Evolutionary conservation across 2,329 filamentous ascomycete species (phyloP).

Genomic region (Triangularia setosa): DNA sequence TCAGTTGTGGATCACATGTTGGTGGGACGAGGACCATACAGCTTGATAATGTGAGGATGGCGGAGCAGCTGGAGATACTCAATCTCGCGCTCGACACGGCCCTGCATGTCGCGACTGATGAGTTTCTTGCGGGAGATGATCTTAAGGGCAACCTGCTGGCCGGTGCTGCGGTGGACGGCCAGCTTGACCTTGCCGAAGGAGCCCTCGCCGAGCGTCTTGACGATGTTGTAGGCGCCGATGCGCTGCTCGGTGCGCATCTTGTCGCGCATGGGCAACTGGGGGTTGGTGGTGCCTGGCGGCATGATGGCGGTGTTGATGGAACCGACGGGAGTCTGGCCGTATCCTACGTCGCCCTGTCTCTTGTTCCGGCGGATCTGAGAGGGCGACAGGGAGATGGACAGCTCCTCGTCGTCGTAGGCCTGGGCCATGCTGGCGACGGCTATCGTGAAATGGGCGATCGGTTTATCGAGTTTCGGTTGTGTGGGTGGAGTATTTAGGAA

Average conservation of each 20-base stretch:
- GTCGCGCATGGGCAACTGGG: slow-evolving; percentile 29
- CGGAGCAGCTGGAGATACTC: slow-evolving; percentile 93
- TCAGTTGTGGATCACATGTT: slow-evolving; percentile 24
- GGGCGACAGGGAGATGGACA: slow-evolving; percentile 70
- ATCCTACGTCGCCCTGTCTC: slow-evolving; percentile 25
- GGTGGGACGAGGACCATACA: slow-evolving; percentile 46
- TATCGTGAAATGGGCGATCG: not conserved
- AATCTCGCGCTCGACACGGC: slow-evolving; percentile 94
- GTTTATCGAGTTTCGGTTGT: not conserved
- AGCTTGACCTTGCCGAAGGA: slow-evolving; percentile 99
- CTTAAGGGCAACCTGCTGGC: slow-evolving; percentile 94
- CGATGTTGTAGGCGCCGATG: slow-evolving; percentile 85
- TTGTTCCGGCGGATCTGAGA: slow-evolving; percentile 57
- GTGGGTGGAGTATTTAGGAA: not conserved
- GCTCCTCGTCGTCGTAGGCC: slow-evolving; percentile 67
- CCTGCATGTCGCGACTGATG: slow-evolving; percentile 96
- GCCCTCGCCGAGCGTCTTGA: slow-evolving; percentile 89
- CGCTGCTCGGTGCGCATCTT: slow-evolving; percentile 70
- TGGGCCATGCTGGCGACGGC: slow-evolving; percentile 19
- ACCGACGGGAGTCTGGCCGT: slow-evolving; percentile 28
- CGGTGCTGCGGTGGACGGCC: slow-evolving; percentile 85
- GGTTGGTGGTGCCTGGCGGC: slow-evolving; percentile 26
- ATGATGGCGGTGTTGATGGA: slow-evolving; percentile 34
- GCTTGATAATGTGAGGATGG: slow-evolving; percentile 98
- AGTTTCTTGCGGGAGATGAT: slow-evolving; percentile 96